These are phyloP conservation scores for Bryoglossum gracile DNA, from an alignment of 495 filamentous ascomycete species.

Conservation along the genomic window DNA sequence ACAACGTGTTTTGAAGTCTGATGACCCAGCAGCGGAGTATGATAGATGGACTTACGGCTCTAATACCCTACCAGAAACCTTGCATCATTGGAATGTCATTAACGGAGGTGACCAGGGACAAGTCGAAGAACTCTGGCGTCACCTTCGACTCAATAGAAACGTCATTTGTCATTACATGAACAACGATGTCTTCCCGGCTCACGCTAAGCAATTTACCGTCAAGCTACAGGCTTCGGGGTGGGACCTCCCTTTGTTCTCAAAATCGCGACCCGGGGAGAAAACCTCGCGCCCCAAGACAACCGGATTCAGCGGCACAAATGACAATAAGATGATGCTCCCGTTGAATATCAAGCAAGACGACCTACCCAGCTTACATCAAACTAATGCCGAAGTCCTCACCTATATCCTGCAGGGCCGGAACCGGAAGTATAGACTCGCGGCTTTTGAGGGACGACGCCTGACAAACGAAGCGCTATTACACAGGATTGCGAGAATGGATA, in stretches of 20 bases:
- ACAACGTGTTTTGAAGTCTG: conserved; percentile 34
- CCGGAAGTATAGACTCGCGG: conserved; percentile 32
- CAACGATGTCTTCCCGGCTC: conserved; percentile 44
- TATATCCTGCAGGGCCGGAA: conserved; percentile 42
- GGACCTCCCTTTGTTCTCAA: conserved; percentile 40
- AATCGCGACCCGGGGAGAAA: too few species aligned
- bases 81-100: conserved; percentile 41
- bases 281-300: conserved; percentile 36
- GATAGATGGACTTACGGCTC: conserved; percentile 29
- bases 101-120: conserved; percentile 44
- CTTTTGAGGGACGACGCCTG: conserved; percentile 23
- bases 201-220: conserved; percentile 45
- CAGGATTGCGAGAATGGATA: conserved; percentile 24
- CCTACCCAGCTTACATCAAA: conserved; percentile 38
- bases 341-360: conserved; percentile 46
- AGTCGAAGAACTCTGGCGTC: conserved; percentile 34
- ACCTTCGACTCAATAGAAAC: conserved; percentile 29
- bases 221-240: conserved; percentile 48
- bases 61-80: conserved; percentile 33
- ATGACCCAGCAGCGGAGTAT: conserved; percentile 44
- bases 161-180: conserved; percentile 47
- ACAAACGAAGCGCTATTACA: conserved; percentile 32
- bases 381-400: conserved; percentile 46
- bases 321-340: conserved; percentile 40
- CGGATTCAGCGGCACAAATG: conserved; percentile 51